Evolutionary conservation across 208 protist species (phyloP).

Genomic region (Crithidia expoeki): DNA sequence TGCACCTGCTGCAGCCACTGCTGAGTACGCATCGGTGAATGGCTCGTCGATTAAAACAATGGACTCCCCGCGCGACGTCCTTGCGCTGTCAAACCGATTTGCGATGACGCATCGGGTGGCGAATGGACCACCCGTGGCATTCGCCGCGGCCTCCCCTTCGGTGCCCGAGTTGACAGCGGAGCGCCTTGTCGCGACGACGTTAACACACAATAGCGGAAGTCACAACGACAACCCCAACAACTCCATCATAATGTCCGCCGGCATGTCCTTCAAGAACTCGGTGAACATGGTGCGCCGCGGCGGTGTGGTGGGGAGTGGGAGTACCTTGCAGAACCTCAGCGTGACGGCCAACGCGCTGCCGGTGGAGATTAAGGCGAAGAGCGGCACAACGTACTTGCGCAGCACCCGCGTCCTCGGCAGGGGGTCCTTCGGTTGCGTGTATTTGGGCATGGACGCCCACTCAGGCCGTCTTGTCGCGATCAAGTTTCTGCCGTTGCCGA

Average conservation of each 20-base stretch:
- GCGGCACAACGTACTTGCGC: constrained; percentile 74
- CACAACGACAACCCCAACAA: constrained; percentile 15
- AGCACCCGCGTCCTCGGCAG: constrained; percentile 82
- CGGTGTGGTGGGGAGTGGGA: not conserved
- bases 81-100: constrained; percentile 13
- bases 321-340: constrained; percentile 12
- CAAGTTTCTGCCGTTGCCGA: constrained; percentile 83
- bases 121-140: constrained; percentile 18
- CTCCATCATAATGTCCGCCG: constrained; percentile 54
- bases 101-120: constrained; percentile 12
- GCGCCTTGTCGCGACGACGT: not conserved
- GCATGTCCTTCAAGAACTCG: constrained; percentile 35
- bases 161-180: constrained; percentile 3
- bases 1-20: not conserved
- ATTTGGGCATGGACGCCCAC: constrained; percentile 85
- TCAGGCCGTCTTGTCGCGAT: constrained; percentile 83
- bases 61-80: constrained; percentile 10
- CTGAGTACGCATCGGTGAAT: not conserved
- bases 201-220: not conserved
- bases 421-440: constrained; percentile 88
- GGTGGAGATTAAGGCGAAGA: constrained; percentile 70
- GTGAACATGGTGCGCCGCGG: not conserved
- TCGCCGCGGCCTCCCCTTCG: constrained; percentile 15
- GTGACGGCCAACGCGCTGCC: constrained; percentile 34
- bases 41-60: not conserved